A percentile compares a stretch with the other conserved stretches of the same genome.
These are phyloP conservation scores for Camellia granthamiana DNA, from an alignment of 148 eudicot genomes.

Conservation along the genomic window DNA sequence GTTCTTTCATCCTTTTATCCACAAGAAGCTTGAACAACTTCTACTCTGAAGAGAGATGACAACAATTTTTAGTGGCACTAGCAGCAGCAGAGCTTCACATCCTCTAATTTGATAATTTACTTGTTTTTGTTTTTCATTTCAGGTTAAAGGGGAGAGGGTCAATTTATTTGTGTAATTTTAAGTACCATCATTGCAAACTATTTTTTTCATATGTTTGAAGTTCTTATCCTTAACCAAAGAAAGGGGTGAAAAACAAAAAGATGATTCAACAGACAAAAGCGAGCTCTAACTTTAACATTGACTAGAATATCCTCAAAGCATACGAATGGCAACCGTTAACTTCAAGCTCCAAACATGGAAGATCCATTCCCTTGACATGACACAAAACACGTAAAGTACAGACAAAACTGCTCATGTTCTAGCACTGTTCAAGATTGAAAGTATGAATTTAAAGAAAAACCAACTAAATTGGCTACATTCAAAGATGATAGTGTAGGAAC, in stretches of 20 bases:
- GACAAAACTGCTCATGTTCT: neutral
- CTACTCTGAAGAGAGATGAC: conserved; percentile 61
- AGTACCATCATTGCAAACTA: neutral
- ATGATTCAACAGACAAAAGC: neutral
- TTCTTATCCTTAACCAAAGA: too few relatives aligned
- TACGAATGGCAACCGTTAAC: neutral
- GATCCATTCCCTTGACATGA: neutral
- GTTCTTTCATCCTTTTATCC: neutral
- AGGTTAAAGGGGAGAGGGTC: too few relatives aligned
- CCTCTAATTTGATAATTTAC: neutral
- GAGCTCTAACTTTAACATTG: neutral
- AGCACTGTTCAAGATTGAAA: neutral
- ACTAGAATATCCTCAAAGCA: neutral
- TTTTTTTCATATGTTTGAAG: neutral
- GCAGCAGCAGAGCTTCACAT: neutral
- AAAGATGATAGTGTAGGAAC: neutral
- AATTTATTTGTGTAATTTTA: neutral
- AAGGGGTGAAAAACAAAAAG: too few relatives aligned
- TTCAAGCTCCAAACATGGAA: neutral
- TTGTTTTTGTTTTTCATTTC: neutral
- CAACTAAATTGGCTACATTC: neutral
- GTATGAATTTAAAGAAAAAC: neutral
- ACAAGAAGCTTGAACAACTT: conserved; percentile 85
- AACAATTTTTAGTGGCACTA: neutral
- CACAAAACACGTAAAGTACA: neutral